Evolutionary conservation across 495 filamentous ascomycete genomes (phyloP).

Genomic region (Aspergillus haitiensis): DNA sequence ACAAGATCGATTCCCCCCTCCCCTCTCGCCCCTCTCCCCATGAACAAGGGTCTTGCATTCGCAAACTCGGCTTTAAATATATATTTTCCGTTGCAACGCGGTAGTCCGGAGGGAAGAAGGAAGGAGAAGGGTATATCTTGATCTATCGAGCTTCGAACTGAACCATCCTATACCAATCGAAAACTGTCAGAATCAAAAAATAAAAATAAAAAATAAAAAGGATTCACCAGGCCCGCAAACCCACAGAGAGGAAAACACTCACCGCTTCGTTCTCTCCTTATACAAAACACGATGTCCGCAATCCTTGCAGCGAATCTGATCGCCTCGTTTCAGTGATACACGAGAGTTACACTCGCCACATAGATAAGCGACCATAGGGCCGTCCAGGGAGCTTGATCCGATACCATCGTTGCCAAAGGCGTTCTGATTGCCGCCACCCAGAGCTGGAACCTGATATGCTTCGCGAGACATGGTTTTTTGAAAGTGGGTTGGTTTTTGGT

Average conservation of each 20-base stretch:
- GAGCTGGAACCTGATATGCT: slow-evolving; percentile 51
- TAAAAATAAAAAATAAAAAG: slow-evolving; percentile 2
- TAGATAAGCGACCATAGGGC: slow-evolving; percentile 70
- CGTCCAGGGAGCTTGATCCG: slow-evolving; percentile 33
- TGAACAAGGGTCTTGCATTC: no score
- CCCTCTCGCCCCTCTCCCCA: not conserved
- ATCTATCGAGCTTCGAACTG: slow-evolving; percentile 90
- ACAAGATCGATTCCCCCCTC: not conserved
- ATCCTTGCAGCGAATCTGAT: slow-evolving; percentile 91
- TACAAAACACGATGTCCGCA: slow-evolving; percentile 96
- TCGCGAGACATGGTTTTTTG: slow-evolving; percentile 46
- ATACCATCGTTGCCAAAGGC: slow-evolving; percentile 38
- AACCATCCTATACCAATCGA: slow-evolving; percentile 68
- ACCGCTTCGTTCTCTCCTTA: slow-evolving; percentile 98
- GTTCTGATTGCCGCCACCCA: slow-evolving; percentile 34
- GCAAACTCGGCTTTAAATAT: no score
- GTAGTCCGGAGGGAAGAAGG: no score
- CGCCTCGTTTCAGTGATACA: slow-evolving; percentile 76
- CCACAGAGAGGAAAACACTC: slow-evolving; percentile 30
- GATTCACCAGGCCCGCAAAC: not conserved
- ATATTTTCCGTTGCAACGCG: no score
- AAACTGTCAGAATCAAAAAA: slow-evolving; percentile 9
- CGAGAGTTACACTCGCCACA: slow-evolving; percentile 91
- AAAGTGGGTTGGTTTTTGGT: not conserved
- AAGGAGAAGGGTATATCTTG: no score